phyloP scores from a whole-genome alignment of 305 asterid genomes.

The Lippia alba region DNA sequence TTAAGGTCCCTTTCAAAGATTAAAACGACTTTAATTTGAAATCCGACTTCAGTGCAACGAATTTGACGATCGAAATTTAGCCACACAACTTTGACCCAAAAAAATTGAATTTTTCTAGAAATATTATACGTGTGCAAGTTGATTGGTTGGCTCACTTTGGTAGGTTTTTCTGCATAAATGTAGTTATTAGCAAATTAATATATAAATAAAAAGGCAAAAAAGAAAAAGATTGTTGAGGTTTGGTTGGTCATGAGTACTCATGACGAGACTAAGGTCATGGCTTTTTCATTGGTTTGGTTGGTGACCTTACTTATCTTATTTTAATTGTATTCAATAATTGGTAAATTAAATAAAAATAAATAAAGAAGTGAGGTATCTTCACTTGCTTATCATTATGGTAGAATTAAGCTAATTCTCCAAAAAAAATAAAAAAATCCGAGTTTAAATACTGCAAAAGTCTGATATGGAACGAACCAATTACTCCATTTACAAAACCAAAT shows the following conservation, averaged over 20 bases:
- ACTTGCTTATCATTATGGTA: neutral
- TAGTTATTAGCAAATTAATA: neutral
- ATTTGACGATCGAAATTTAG: constrained; percentile 25
- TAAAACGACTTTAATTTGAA: neutral
- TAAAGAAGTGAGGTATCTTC: neutral
- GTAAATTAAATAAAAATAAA: neutral
- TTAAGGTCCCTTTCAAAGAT: constrained; percentile 7
- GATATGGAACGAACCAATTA: too few relatives aligned
- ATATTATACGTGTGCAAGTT: constrained; percentile 35
- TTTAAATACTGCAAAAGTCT: too few relatives aligned
- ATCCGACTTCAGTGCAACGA: constrained; percentile 9
- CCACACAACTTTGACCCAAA: constrained; percentile 33
- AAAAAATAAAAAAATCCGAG: neutral
- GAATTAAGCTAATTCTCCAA: neutral
- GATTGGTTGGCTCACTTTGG: constrained; percentile 43
- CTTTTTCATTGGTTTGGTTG: constrained; percentile 67
- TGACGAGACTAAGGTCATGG: constrained; percentile 30
- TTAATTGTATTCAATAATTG: neutral
- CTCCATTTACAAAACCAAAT: too few relatives aligned
- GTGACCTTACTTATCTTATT: constrained; percentile 36
- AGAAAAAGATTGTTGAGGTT: constrained; percentile 29
- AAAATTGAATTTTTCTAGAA: constrained; percentile 5
- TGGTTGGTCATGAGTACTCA: constrained; percentile 40
- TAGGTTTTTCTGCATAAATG: constrained; percentile 28
- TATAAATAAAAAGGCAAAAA: too few relatives aligned